phyloP scores from a whole-genome alignment of 208 protist species.

The Leishmania major region DNA sequence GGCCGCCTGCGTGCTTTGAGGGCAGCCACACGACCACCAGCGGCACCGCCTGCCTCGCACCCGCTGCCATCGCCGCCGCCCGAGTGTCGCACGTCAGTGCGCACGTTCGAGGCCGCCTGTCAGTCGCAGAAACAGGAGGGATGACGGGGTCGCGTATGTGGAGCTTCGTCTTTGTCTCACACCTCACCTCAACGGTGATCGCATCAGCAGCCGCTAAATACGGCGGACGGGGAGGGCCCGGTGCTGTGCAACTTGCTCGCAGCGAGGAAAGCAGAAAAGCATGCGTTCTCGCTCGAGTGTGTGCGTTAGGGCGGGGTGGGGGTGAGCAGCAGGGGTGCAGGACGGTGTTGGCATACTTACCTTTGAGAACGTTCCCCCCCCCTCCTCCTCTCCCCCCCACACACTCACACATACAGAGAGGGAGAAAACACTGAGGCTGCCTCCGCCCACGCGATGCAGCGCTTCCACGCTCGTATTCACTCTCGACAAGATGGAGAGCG shows the following conservation, averaged over 20 bases:
- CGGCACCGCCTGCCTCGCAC: not conserved
- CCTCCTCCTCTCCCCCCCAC: not conserved
- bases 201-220: not conserved
- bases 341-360: not conserved
- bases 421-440: not conserved
- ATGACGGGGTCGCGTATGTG: not conserved
- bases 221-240: not conserved
- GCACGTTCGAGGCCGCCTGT: not conserved
- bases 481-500: not conserved
- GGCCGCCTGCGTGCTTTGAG: not conserved
- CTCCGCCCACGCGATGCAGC: not conserved
- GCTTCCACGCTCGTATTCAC: not conserved
- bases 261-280: not conserved
- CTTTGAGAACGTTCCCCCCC: not conserved
- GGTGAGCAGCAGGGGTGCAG: not conserved
- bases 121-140: not conserved
- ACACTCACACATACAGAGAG: not conserved
- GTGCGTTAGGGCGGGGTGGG: not conserved
- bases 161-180: not conserved
- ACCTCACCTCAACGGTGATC: not conserved
- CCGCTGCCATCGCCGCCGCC: not conserved
- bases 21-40: not conserved
- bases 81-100: not conserved
- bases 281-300: not conserved
- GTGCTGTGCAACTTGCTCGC: not conserved